Evolutionary conservation across 164 flowering plant species (phyloP).

Genomic region (Tetrastigma voinierianum): DNA sequence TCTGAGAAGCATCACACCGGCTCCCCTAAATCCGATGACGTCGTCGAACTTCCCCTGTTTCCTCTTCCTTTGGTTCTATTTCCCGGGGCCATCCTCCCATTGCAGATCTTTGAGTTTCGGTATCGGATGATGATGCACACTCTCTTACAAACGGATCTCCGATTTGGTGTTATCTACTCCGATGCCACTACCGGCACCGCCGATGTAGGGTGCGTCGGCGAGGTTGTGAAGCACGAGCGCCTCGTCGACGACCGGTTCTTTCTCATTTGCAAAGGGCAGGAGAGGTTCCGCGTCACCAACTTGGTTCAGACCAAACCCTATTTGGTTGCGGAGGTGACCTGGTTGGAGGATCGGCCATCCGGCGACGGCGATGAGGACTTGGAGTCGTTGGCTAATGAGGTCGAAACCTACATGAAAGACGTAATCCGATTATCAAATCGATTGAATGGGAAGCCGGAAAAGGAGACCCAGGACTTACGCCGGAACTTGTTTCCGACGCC

Average conservation of each 20-base stretch:
- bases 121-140: slow-evolving; percentile 99
- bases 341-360: slow-evolving; percentile 92
- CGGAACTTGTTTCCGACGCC: slow-evolving; percentile 89
- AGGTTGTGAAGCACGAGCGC: slow-evolving; percentile 89
- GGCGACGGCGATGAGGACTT: slow-evolving; percentile 55
- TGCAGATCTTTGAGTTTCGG: slow-evolving; percentile 93
- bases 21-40: slow-evolving; percentile 54
- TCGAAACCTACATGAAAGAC: slow-evolving; percentile 86
- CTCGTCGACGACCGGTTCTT: slow-evolving; percentile 95
- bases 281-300: slow-evolving; percentile 68
- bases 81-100: slow-evolving; percentile 91
- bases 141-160: slow-evolving; percentile 87
- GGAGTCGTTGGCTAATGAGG: slow-evolving; percentile 66
- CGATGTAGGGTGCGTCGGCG: slow-evolving; percentile 95
- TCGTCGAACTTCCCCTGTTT: slow-evolving; percentile 85
- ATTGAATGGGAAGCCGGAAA: slow-evolving; percentile 87
- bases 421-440: slow-evolving; percentile 85
- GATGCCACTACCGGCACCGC: slow-evolving; percentile 73
- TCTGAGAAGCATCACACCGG: slow-evolving; percentile 61
- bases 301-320: slow-evolving; percentile 82
- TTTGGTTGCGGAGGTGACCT: slow-evolving; percentile 73
- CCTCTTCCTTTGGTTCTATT: slow-evolving; percentile 94
- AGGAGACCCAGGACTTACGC: slow-evolving; percentile 74
- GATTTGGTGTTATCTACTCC: slow-evolving; percentile 87
- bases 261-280: slow-evolving; percentile 93